Evolutionary conservation across 2,329 filamentous ascomycete species (phyloP), one percentile per base, ranked within the genome.

Genomic region (Colletotrichum tanaceti): DNA sequence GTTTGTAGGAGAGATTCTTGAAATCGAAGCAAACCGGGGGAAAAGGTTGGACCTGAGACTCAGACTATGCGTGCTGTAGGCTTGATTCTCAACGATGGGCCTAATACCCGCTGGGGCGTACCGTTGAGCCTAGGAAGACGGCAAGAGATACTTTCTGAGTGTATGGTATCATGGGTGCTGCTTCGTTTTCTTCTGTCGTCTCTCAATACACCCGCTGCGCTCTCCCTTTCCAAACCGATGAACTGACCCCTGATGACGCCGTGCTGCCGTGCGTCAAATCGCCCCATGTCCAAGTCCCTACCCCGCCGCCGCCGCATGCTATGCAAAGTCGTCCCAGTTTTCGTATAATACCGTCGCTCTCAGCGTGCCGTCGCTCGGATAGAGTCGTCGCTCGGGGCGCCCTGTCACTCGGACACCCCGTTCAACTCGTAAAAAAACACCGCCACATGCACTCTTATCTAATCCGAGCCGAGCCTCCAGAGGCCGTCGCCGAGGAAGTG

Each of bases 401-500:
- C n/a, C 28, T 28, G 28, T 6, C 28, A 28, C 4, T 28, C 28
- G 28, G 28, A 28, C 4, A 28, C 5, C 6, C 28, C 28, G 28
- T 28, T 7, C n/a, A n/a, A 28, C 28, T 28, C 28, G 28, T 28
- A 28, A 28, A n/a, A n/a, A n/a, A n/a, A n/a, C n/a, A n/a, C 28
- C 28, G 1, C 28, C 28, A 28, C 28, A 28, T 24, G n/a, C 9
- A 1, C 39, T 20, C 16, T 58, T 6, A 41, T 47, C 71, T 78
- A 87, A n/a, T 87, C 84, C 22, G 83, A 78, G 28, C 73, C 76
- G 70, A 97, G 78, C 74, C 86, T 92, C 96, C 96, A 99, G 74
- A 99, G 82, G 20, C 95, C 96, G 84, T 99, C 96, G 0, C 96
- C 96, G 62, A 98, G 79, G 82, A 91, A 98, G 86, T 99, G 96